Conservation (phyloP, 805 yeast genomes). For the Candida railenensis region DNA sequence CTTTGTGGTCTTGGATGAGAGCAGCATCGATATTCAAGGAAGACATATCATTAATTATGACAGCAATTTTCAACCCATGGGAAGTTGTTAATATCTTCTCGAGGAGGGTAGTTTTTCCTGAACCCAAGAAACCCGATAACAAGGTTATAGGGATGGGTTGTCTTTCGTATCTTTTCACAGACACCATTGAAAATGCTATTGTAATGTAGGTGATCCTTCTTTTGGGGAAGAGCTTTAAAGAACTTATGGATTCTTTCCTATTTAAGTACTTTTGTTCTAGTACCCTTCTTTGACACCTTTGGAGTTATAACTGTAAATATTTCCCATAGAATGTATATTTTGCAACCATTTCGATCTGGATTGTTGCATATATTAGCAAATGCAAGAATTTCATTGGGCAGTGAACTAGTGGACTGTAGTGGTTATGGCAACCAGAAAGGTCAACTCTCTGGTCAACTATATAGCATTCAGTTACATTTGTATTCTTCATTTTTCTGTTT, state of each 20-base stretch:
- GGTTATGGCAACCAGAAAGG: neutral
- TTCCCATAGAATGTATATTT: too few species aligned
- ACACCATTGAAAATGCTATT: neutral
- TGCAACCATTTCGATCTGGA: neutral
- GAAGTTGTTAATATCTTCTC: conserved; percentile 38
- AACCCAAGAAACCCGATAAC: conserved; percentile 47
- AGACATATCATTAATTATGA: conserved; percentile 47
- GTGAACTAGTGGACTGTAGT: neutral
- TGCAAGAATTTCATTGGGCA: neutral
- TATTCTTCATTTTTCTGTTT: too few species aligned
- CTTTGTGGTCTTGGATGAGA: conserved; percentile 36
- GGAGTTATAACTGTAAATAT: too few species aligned
- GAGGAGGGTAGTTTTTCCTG: conserved; percentile 48
- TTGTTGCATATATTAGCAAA: neutral
- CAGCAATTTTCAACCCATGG: conserved; percentile 45
- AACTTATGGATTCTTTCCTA: too few species aligned
- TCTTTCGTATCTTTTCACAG: neutral
- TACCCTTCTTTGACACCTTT: neutral
- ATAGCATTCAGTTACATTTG: too few species aligned
- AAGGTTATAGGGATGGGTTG: conserved; percentile 43
- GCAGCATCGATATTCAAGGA: conserved; percentile 44
- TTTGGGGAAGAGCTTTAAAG: too few species aligned
- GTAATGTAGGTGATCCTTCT: too few species aligned
- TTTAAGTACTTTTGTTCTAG: neutral
- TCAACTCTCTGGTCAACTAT: too few species aligned